Conservation (phyloP, 129 eudicot species). For the Pseudognaphalium luteoalbum region DNA sequence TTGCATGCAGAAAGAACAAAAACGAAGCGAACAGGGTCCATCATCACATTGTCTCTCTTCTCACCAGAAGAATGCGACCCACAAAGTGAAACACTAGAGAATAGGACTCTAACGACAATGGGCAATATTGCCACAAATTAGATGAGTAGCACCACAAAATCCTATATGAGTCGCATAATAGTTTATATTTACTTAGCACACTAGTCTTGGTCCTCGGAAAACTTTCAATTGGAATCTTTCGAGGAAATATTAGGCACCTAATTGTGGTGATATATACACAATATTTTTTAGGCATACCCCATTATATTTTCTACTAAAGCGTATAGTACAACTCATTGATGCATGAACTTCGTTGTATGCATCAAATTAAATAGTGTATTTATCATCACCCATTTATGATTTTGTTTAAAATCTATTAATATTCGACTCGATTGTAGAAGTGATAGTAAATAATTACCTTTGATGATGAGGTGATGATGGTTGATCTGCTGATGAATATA, state of each 20-base stretch:
- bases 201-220: neutral
- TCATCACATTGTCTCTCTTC: neutral
- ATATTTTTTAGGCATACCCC: neutral
- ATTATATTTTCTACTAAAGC: neutral
- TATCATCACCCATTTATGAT: neutral
- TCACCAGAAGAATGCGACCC: neutral
- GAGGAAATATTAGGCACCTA: too few species aligned
- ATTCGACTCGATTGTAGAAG: neutral
- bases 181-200: neutral
- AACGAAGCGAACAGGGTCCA: neutral
- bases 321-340: too few species aligned
- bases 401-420: neutral
- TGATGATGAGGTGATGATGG: conserved; percentile 82
- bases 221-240: neutral
- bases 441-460: conserved; percentile 42
- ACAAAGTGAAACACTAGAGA: neutral
- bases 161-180: neutral
- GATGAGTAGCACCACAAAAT: neutral
- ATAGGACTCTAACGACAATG: neutral
- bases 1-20: neutral
- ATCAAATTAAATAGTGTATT: neutral
- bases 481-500: conserved; percentile 74
- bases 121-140: too few species aligned
- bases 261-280: too few species aligned
- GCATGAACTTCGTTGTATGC: neutral